Evolutionary conservation across 2,329 filamentous ascomycete species (phyloP).

Genomic region (Fusarium nelsonii): DNA sequence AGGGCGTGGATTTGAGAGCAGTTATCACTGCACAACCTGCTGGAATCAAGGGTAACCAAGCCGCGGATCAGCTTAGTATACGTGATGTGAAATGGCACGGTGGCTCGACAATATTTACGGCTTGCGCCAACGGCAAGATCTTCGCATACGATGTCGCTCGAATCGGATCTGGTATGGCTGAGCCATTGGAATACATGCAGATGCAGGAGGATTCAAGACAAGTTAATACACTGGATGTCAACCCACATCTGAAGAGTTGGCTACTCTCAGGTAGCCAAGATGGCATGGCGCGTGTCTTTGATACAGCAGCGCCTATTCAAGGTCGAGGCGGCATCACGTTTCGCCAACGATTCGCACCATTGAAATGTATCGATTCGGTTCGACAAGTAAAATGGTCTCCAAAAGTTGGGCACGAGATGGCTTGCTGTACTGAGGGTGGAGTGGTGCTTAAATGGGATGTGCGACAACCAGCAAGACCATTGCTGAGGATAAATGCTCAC

Average conservation of each 20-base stretch:
- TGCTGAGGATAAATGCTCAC: slow-evolving; percentile 72
- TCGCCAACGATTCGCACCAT: slow-evolving; percentile 58
- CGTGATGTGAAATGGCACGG: slow-evolving; percentile 71
- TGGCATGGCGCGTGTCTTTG: slow-evolving; percentile 72
- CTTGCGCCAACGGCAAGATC: slow-evolving; percentile 73
- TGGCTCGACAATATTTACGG: slow-evolving; percentile 69
- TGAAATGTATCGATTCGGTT: slow-evolving; percentile 60
- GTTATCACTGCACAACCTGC: slow-evolving; percentile 63
- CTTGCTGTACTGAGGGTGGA: slow-evolving; percentile 73
- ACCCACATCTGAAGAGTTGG: slow-evolving; percentile 68
- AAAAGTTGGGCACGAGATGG: slow-evolving; percentile 70
- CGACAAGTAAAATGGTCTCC: slow-evolving; percentile 76
- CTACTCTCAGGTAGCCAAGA: slow-evolving; percentile 74
- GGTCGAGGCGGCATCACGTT: slow-evolving; percentile 65
- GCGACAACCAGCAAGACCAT: slow-evolving; percentile 64
- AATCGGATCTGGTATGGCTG: slow-evolving; percentile 57
- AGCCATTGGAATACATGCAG: slow-evolving; percentile 67
- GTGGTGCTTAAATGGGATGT: slow-evolving; percentile 74
- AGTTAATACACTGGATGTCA: slow-evolving; percentile 73
- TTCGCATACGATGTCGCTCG: slow-evolving; percentile 72
- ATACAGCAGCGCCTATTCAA: slow-evolving; percentile 64
- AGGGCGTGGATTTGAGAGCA: slow-evolving; percentile 69
- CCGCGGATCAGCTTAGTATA: slow-evolving; percentile 71
- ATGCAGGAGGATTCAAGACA: slow-evolving; percentile 72
- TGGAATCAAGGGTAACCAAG: slow-evolving; percentile 56